Base-by-base conservation (phyloP, 169 alveolate species). In the Cryptosporidium ubiquitum region DNA sequence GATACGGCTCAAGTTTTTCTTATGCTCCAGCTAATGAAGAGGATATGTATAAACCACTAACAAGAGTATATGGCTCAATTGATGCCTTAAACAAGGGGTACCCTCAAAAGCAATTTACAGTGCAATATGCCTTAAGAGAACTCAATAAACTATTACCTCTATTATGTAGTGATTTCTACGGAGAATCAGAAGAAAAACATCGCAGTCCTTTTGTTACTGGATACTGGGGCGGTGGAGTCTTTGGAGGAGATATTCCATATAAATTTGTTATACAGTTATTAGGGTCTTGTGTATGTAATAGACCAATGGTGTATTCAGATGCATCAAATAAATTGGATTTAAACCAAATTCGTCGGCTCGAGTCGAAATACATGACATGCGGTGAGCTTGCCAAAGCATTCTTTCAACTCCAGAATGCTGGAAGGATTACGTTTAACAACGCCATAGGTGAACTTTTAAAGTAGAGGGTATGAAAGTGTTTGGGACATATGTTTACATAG, bases 221-320 rank as follows among this genome's bases (percentile, higher is more conserved):
- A 33, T 52, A 52, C n/a, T 74, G 70, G 69, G 86, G 86, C 1
- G 70, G 86, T 12, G 71, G 71, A n/a, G 71, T 58, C 14, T 74
- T 58, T 58, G 71, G 86, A 12, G 86, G 70, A n/a, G 69, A 74
- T 31, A 33, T 5, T 20, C 23, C 1, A 23, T 55, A 20, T 29
- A 74, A 74, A 55, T 74, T 74, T 55, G 0, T 74, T 12, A n/a
- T 52, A 26, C 70, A 74, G 20, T 4, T 55, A 37, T 55, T 74
- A 26, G 70, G 58, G 5, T 35, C 86, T 7, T 74, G 70, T 23
- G 40, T 35, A 18, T 74, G 70, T 31, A 74, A 35, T 18, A 74
- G 86, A 39, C 9, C 2, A 37, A 12, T 74, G 57, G 86, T 51
- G 5, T 74, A 35, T 57, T 69, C 58, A 42, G 64, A 69, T 10